Evolutionary conservation across 208 protist species (phyloP).

Genomic region (Balamuthia mandrillaris): DNA sequence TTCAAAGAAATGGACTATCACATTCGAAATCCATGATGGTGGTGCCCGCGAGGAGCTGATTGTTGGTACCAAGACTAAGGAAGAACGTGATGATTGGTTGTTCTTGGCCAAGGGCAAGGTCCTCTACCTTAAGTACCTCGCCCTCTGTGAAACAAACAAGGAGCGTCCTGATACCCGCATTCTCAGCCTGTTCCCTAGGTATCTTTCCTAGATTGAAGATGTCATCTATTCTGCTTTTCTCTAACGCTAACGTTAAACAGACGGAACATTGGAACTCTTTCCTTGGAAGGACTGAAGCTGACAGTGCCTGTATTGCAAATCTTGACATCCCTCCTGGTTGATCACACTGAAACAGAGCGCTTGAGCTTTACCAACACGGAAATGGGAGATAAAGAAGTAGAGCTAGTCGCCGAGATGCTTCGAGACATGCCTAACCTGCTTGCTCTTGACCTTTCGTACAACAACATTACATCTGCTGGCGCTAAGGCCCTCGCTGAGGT

Average conservation of each 20-base stretch:
- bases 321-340: not conserved
- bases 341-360: not conserved
- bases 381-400: not conserved
- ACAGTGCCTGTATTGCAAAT: not conserved
- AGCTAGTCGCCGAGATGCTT: not conserved
- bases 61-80: not conserved
- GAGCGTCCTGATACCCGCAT: not conserved
- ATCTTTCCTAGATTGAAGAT: too few relatives aligned
- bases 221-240: too few relatives aligned
- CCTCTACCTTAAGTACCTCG: not conserved
- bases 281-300: not conserved
- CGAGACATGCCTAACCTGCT: not conserved
- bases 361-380: not conserved
- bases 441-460: not conserved
- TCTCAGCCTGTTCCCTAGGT: not conserved
- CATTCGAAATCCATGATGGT: too few relatives aligned
- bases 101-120: not conserved
- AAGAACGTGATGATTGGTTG: not conserved
- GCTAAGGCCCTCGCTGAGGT: conserved; percentile 3
- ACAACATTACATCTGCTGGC: not conserved
- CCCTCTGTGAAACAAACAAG: not conserved
- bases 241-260: too few relatives aligned
- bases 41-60: not conserved
- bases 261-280: not conserved
- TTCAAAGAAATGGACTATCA: not conserved